A percentile compares a stretch with the other conserved stretches of the same genome.
Conservation (phyloP, 495 filamentous ascomycete species). For the Apodospora peruviana region DNA sequence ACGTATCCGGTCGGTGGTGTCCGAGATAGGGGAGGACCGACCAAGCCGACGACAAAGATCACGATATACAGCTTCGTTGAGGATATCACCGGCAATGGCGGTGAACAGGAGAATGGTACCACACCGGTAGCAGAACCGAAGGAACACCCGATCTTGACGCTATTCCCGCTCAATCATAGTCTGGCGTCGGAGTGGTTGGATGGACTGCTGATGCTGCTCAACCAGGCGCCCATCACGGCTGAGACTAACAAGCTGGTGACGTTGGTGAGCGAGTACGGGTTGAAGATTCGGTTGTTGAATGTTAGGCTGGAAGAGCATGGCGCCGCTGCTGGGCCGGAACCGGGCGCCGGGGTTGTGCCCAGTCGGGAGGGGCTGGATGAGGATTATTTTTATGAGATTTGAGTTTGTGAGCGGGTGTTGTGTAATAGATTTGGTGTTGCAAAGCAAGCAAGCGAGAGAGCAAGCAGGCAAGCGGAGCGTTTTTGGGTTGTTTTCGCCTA, state of each 20-base stretch:
- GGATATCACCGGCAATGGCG: conserved; percentile 19
- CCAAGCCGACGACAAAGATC: conserved; percentile 70
- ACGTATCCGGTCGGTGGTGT: conserved; percentile 20
- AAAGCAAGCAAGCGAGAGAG: no score
- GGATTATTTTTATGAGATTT: conserved; percentile 66
- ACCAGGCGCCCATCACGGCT: conserved; percentile 92
- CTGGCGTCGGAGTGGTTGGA: conserved; percentile 95
- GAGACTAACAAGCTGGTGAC: conserved; percentile 87
- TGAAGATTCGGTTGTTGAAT: conserved; percentile 91
- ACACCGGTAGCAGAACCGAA: conserved; percentile 28
- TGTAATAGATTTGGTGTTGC: no score
- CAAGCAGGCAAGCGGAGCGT: no score
- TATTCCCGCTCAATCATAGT: conserved; percentile 77
- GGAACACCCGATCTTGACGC: conserved; percentile 62
- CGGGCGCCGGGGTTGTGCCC: conserved; percentile 48
- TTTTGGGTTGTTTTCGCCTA: no score
- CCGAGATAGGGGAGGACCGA: conserved; percentile 23
- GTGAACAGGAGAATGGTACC: background rate
- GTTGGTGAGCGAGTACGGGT: conserved; percentile 79
- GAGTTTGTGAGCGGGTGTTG: no score
- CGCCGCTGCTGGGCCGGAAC: conserved; percentile 48
- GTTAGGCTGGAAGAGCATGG: conserved; percentile 69
- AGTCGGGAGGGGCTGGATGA: conserved; percentile 58
- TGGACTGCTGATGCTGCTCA: conserved; percentile 88
- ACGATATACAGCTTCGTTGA: conserved; percentile 74